Conservation (phyloP, 495 filamentous ascomycete genomes). For the Xylaria longipes region DNA sequence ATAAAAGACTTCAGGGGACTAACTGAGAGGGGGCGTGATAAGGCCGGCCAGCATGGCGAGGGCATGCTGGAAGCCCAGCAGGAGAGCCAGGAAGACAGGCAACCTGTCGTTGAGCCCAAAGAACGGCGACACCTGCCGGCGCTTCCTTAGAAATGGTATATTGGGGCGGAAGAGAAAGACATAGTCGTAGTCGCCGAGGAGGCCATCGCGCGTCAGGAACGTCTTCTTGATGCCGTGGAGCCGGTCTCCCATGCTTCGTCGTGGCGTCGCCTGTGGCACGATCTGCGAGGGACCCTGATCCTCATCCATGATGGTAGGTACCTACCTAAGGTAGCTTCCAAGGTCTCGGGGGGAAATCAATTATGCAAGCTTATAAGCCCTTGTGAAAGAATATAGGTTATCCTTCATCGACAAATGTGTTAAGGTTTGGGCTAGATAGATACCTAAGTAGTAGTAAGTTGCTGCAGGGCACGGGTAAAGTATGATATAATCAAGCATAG, state of each 20-base stretch:
- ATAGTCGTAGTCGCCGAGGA: slow-evolving; percentile 90
- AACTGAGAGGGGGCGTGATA: slow-evolving; percentile 83
- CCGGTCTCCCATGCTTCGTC: slow-evolving; percentile 41
- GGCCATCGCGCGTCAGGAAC: slow-evolving; percentile 67
- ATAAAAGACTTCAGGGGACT: no score
- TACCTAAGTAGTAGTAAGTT: no score
- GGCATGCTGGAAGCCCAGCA: slow-evolving; percentile 57
- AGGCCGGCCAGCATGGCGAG: slow-evolving; percentile 62
- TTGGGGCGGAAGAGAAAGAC: slow-evolving; percentile 72
- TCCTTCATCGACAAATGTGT: background rate
- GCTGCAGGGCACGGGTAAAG: background rate
- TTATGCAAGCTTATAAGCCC: no score
- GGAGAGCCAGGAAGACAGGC: slow-evolving; percentile 77
- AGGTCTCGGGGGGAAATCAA: no score
- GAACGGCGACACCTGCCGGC: slow-evolving; percentile 72
- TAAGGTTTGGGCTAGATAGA: background rate
- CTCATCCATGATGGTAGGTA: slow-evolving; percentile 48
- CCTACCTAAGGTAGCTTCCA: no score
- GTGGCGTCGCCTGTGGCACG: slow-evolving; percentile 41
- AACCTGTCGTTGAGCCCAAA: slow-evolving; percentile 86
- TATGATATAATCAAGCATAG: slow-evolving; percentile 18
- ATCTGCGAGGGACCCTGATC: slow-evolving; percentile 55
- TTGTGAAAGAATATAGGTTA: background rate
- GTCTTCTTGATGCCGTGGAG: slow-evolving; percentile 41
- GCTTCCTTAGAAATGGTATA: slow-evolving; percentile 79